Conservation (phyloP, 148 eudicot species). For the Linanthus parryae region DNA sequence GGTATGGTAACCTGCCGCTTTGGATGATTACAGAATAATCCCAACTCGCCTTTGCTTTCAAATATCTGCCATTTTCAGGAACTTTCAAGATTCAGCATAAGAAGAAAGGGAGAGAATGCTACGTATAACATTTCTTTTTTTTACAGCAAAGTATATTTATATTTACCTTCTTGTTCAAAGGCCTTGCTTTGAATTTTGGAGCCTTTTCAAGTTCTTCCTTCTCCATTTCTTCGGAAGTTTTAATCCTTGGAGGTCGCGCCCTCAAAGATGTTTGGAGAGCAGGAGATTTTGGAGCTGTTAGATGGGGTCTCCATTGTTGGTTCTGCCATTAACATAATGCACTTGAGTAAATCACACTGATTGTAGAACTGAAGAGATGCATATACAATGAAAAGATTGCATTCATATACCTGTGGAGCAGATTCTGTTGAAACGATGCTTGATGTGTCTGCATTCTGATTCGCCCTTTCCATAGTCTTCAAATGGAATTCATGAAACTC, state of each 20-base stretch:
- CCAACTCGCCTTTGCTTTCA: slow-evolving; percentile 90
- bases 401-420: slow-evolving; percentile 32
- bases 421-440: slow-evolving; percentile 64
- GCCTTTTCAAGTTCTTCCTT: slow-evolving; percentile 76
- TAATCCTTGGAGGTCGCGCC: slow-evolving; percentile 73
- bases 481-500: slow-evolving; percentile 87
- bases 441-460: slow-evolving; percentile 60
- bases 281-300: slow-evolving; percentile 80
- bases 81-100: not conserved
- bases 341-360: not conserved
- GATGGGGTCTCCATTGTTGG: slow-evolving; percentile 60
- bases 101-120: not conserved
- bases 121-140: not conserved
- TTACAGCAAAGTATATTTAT: no score
- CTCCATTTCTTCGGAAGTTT: slow-evolving; percentile 75
- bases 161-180: slow-evolving; percentile 79
- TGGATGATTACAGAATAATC: slow-evolving; percentile 59
- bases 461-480: slow-evolving; percentile 84
- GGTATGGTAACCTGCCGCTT: slow-evolving; percentile 80
- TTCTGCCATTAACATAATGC: slow-evolving; percentile 27
- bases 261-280: slow-evolving; percentile 77
- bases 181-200: slow-evolving; percentile 90
- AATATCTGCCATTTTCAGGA: slow-evolving; percentile 51
- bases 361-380: not conserved
- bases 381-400: not conserved